phyloP scores from a whole-genome alignment of 108 stramenopile genomes.

The Fistulifera pelliculosa region DNA sequence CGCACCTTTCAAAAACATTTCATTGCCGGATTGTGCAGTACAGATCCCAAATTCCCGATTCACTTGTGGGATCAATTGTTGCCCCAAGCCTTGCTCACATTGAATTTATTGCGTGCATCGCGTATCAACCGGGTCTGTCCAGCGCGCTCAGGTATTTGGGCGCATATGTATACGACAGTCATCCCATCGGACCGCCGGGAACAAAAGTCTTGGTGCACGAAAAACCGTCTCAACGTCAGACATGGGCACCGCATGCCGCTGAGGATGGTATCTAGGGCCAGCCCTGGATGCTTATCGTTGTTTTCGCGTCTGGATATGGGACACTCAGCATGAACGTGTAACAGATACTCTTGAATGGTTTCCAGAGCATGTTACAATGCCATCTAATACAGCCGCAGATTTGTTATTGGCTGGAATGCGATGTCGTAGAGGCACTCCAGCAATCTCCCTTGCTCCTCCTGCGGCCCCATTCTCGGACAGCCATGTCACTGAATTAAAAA shows the following conservation, averaged over 20 bases:
- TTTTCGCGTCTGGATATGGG: conserved; percentile 14
- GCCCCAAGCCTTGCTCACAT: conserved; percentile 23
- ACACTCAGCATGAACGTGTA: conserved; percentile 15
- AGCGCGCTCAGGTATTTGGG: conserved; percentile 12
- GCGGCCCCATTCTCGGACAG: background rate
- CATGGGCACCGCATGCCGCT: conserved; percentile 22
- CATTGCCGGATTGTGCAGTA: conserved; percentile 10
- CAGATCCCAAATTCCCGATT: conserved; percentile 21
- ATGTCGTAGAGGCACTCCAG: conserved; percentile 1
- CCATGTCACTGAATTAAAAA: background rate
- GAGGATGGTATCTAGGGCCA: conserved; percentile 38
- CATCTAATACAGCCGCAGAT: conserved; percentile 3
- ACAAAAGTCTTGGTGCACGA: conserved; percentile 16
- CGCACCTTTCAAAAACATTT: conserved; percentile 41
- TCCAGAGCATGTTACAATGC: conserved; percentile 15
- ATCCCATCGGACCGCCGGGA: conserved; percentile 17
- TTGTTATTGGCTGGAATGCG: background rate
- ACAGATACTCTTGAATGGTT: conserved; percentile 27
- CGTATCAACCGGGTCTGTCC: conserved; percentile 16
- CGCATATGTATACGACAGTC: conserved; percentile 16
- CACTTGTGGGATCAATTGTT: conserved; percentile 22
- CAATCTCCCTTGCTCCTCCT: background rate
- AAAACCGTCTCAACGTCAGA: conserved; percentile 20
- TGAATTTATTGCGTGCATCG: conserved; percentile 23
- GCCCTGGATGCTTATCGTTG: conserved; percentile 38